Base-by-base conservation (phyloP, 2,329 filamentous ascomycete species). In the Paraphaeosphaeria sporulosa region DNA sequence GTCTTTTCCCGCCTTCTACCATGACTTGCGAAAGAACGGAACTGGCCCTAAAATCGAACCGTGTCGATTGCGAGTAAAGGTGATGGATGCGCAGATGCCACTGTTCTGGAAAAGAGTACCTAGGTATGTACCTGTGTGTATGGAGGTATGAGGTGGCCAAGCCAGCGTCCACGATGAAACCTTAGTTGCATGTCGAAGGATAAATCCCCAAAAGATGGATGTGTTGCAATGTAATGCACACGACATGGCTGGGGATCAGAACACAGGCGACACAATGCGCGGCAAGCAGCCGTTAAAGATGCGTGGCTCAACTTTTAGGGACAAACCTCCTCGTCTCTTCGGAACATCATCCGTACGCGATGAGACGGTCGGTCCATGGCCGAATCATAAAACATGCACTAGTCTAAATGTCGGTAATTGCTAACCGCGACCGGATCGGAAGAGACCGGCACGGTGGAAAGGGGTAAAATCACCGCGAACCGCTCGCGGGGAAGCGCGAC, bases 401-500 rank as follows among this genome's bases (percentile, higher is more conserved):
- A 30, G 43, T 38, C 36, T 38, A 5, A 5, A 38, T 38, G 15
- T 15, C 36, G 36, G 36, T 17, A 38, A 15, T 15, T 6, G 2
- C 43, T 48, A 47, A 25, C 44, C 25, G 7, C 10, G 9, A 36
- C 43, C 8, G 40, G 17, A 15, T 19, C n/a, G 42, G 25, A 27
- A 15, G 10, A 46, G 40, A 4, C 3, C 38, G 52, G 23, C 27
- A 30, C 25, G 6, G 1, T 6, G 17, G 4, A 30, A 56, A 56
- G 25, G 5, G 54, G 19, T 23, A 38, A 40, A 36, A 57, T 15
- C 43, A 15, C 42, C 40, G 53, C 40, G 43, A n/a, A 27, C 27
- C 21, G 19, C 19, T 27, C 54, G 46, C 54, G 44, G 54, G 54
- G 47, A 58, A 52, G 38, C 38, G 34, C 44, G 25, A 34, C 42